A percentile compares a stretch with the other conserved stretches of the same genome.
Evolutionary conservation across 306 rosid species (phyloP).

Genomic region (Cicer arietinum): DNA sequence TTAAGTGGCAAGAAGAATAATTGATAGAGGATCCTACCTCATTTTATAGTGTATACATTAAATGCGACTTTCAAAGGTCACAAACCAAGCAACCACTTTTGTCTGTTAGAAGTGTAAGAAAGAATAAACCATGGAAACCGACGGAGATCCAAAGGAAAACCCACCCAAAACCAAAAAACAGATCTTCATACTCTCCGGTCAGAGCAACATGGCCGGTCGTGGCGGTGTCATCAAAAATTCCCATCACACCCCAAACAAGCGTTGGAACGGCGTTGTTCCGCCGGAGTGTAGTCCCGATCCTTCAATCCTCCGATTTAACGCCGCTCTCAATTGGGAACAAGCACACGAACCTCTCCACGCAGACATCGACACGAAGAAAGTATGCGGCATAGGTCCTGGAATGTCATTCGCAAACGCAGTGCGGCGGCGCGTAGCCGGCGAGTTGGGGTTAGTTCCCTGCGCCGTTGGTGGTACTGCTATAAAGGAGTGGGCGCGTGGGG

Average conservation of each 20-base stretch:
- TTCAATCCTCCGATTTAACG: conserved; percentile 64
- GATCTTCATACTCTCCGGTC: conserved; percentile 86
- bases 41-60: too few species aligned
- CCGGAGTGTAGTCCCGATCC: conserved; percentile 61
- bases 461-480: conserved; percentile 90
- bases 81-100: too few species aligned
- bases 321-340: conserved; percentile 64
- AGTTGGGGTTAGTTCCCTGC: conserved; percentile 76
- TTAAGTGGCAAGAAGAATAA: too few species aligned
- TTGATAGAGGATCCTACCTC: too few species aligned
- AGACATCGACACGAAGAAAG: conserved; percentile 71
- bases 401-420: conserved; percentile 71
- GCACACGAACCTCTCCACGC: conserved; percentile 80
- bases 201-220: conserved; percentile 92
- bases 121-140: conserved; percentile 23
- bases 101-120: too few species aligned
- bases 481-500: conserved; percentile 92
- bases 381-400: conserved; percentile 82
- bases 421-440: conserved; percentile 44
- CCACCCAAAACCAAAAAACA: conserved; percentile 48
- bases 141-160: not conserved
- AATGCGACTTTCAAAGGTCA: too few species aligned
- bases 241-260: conserved; percentile 34
- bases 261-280: conserved; percentile 81
- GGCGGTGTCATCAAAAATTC: conserved; percentile 62